Evolutionary conservation across 768 basidiomycete species (phyloP).

Genomic region (Suillus clintonianus): DNA sequence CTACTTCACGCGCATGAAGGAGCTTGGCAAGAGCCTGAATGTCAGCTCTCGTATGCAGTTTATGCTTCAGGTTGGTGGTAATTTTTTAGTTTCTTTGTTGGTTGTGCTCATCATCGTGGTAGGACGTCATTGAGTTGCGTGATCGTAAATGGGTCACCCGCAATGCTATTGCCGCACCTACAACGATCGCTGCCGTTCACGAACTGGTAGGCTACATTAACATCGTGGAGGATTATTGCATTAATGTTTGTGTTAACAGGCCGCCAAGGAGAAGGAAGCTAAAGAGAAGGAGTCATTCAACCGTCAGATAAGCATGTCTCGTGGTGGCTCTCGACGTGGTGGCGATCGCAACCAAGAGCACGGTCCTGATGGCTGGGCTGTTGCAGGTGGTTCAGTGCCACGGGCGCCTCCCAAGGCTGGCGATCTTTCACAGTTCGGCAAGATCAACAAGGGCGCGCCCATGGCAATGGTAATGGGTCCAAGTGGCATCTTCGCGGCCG

Average conservation of each 20-base stretch:
- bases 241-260: conserved; percentile 42
- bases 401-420: conserved; percentile 78
- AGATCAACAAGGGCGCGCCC: conserved; percentile 70
- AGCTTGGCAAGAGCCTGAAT: conserved; percentile 73
- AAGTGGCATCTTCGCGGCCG: conserved; percentile 75
- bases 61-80: conserved; percentile 82
- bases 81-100: not conserved
- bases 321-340: conserved; percentile 89
- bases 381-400: conserved; percentile 51
- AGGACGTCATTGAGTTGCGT: conserved; percentile 93
- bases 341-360: conserved; percentile 65
- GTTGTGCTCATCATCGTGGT: conserved; percentile 1
- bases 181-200: conserved; percentile 88
- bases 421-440: conserved; percentile 86
- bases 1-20: conserved; percentile 90
- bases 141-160: conserved; percentile 80
- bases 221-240: not conserved
- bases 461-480: conserved; percentile 74
- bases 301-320: conserved; percentile 77
- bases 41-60: conserved; percentile 89
- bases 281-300: conserved; percentile 61
- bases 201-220: conserved; percentile 40
- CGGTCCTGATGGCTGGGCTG: conserved; percentile 87
- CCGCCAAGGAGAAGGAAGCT: conserved; percentile 78
- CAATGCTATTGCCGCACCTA: conserved; percentile 73